A percentile compares a stretch with the other conserved stretches of the same genome.
These are phyloP conservation scores for Vitis rupestris DNA, from an alignment of 164 flowering plant species.

Conservation along the genomic window DNA sequence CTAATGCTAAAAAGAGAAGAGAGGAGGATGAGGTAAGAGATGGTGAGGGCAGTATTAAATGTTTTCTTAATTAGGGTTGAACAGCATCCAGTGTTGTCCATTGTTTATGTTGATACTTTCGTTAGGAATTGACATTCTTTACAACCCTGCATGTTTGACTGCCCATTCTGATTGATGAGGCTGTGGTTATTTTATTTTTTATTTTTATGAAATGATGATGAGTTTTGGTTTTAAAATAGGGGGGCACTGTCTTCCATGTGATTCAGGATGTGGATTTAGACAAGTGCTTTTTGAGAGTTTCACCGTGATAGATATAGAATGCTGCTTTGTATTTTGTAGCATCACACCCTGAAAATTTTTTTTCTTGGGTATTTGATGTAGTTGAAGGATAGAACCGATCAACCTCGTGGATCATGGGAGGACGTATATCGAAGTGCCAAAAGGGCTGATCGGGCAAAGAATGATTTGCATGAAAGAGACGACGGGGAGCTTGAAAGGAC, in stretches of 20 bases:
- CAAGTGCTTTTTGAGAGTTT: no score
- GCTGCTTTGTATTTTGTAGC: no score
- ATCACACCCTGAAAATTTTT: neutral
- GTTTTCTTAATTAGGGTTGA: neutral
- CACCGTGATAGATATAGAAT: no score
- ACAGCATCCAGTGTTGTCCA: neutral
- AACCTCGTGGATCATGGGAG: slow-evolving; percentile 88
- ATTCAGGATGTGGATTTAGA: no score
- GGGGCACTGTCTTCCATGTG: no score
- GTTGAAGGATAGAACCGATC: slow-evolving; percentile 90
- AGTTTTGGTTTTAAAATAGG: no score
- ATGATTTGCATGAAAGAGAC: slow-evolving; percentile 95
- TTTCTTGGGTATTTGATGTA: slow-evolving; percentile 36
- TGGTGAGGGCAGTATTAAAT: slow-evolving; percentile 1
- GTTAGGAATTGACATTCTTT: slow-evolving; percentile 1
- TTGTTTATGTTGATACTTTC: neutral
- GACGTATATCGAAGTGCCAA: slow-evolving; percentile 90
- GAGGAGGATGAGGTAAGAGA: slow-evolving; percentile 90
- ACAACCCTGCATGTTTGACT: no score
- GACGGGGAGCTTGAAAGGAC: slow-evolving; percentile 97
- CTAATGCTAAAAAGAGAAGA: slow-evolving; percentile 57
- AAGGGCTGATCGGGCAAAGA: slow-evolving; percentile 67
- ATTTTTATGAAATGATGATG: no score
- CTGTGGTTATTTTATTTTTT: no score
- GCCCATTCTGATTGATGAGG: no score